Evolutionary conservation across 2,329 filamentous ascomycete genomes (phyloP).

Genomic region (Fusarium multiceps): DNA sequence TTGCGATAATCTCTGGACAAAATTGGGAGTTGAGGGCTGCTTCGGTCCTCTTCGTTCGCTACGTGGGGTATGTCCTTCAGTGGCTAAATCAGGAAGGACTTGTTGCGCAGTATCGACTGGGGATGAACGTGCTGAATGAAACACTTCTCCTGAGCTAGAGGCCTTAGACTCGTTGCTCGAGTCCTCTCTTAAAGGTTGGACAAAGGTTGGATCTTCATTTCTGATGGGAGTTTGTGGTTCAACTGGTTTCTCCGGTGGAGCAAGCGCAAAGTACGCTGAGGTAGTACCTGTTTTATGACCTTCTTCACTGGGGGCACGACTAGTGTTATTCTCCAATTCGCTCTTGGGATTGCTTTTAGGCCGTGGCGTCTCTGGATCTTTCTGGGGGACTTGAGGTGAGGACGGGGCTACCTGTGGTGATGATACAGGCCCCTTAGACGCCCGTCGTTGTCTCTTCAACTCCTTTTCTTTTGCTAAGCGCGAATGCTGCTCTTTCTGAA

Average conservation of each 20-base stretch:
- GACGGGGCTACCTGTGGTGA: slow-evolving; percentile 33
- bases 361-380: slow-evolving; percentile 22
- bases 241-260: slow-evolving; percentile 4
- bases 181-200: slow-evolving; percentile 34
- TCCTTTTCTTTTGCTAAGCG: slow-evolving; percentile 54
- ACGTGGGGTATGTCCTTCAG: slow-evolving; percentile 1
- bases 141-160: slow-evolving; percentile 32
- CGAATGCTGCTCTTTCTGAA: slow-evolving; percentile 69
- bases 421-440: slow-evolving; percentile 41
- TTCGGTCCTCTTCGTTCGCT: not conserved
- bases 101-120: slow-evolving; percentile 22
- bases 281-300: slow-evolving; percentile 8
- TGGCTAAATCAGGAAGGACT: slow-evolving; percentile 26
- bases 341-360: slow-evolving; percentile 9
- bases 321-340: slow-evolving; percentile 11
- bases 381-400: slow-evolving; percentile 29
- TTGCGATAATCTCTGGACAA: slow-evolving; percentile 31
- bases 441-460: slow-evolving; percentile 48
- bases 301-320: not conserved
- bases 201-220: slow-evolving; percentile 30
- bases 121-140: slow-evolving; percentile 41
- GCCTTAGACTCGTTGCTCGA: slow-evolving; percentile 34
- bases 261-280: slow-evolving; percentile 27
- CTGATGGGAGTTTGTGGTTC: slow-evolving; percentile 19
- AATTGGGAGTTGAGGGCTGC: slow-evolving; percentile 13